These are phyloP conservation scores for Populus nigra DNA, from an alignment of 345 rosid species.

Conservation along the genomic window DNA sequence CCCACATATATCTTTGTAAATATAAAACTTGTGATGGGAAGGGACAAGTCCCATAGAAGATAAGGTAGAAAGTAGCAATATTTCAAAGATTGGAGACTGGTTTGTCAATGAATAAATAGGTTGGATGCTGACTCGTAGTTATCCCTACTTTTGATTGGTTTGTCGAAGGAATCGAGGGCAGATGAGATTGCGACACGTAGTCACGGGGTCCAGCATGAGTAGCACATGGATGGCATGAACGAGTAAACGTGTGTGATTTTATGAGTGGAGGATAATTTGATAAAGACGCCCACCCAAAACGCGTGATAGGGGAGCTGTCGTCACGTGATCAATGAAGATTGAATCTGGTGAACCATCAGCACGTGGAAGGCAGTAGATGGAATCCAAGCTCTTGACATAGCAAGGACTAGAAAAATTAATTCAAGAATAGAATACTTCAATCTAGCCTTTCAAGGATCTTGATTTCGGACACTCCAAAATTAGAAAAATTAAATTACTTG, in stretches of 20 bases:
- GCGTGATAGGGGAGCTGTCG: slow-evolving; percentile 24
- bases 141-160: not conserved
- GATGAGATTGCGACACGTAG: slow-evolving; percentile 12
- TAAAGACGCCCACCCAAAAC: slow-evolving; percentile 18
- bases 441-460: not conserved
- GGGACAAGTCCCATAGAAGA: not conserved
- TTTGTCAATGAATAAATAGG: no score
- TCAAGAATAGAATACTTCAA: no score
- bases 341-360: not conserved
- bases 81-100: not conserved
- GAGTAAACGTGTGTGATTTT: slow-evolving; percentile 14
- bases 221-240: slow-evolving; percentile 29
- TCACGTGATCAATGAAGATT: slow-evolving; percentile 1
- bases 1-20: no score
- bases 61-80: not conserved
- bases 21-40: not conserved
- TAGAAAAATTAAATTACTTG: no score
- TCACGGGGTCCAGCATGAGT: not conserved
- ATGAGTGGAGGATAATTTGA: not conserved
- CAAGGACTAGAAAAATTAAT: no score
- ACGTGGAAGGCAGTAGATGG: not conserved
- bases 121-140: not conserved
- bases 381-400: no score
- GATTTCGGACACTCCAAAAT: not conserved
- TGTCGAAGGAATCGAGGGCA: not conserved